Evolutionary conservation across 208 protist genomes (phyloP), one percentile per base, ranked within the genome.

Genomic region (Trypanosomatidae sp.): DNA sequence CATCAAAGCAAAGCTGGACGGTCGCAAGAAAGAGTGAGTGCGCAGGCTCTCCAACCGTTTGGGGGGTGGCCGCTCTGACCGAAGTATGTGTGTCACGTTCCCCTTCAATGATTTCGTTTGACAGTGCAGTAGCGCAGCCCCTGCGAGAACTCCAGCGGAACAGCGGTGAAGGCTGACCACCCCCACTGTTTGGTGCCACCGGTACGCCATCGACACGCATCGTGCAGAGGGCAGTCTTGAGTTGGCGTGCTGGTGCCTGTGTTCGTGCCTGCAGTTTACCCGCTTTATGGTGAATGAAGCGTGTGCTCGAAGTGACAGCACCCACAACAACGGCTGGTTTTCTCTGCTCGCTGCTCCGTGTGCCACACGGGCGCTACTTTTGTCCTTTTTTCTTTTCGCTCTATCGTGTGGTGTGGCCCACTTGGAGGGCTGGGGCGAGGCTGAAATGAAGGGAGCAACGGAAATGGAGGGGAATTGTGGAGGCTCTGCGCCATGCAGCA

Each of bases 1-100:
- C 19, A 53, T 89, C 22, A 80, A 83, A 33, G 75, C 62, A 8
- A 80, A 84, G 41, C 36, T 87, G n/a, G 87, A 56, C 25, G 25
- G 47, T 25, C 83, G 78, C 56, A 91, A 83, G 65, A 79, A 46
- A 13, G 44, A 47, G 7, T 47, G 44, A 47, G 44, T 44, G 36
- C 19, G 19, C 19, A 17, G 46, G n/a, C 17, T 2, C 36, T 47
- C 22, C 59, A 43, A 30, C 39, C 22, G n/a, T 25, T 39, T 13
- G 8, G 59, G 39, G 6, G 59, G 8, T 46, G 2, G 15, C 36
- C 22, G 7, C 7, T 28, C 22, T 46, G 58, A 17, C 3, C 12
- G 33, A 46, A 17, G 17, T 12, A 39, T 28, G 59, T 7, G 59
- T 19, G 30, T 10, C 22, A 39, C 36, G 2, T n/a, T 65, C 36